phyloP scores from a whole-genome alignment of 2,329 filamentous ascomycete genomes.

The Tolypocladium tropicale region DNA sequence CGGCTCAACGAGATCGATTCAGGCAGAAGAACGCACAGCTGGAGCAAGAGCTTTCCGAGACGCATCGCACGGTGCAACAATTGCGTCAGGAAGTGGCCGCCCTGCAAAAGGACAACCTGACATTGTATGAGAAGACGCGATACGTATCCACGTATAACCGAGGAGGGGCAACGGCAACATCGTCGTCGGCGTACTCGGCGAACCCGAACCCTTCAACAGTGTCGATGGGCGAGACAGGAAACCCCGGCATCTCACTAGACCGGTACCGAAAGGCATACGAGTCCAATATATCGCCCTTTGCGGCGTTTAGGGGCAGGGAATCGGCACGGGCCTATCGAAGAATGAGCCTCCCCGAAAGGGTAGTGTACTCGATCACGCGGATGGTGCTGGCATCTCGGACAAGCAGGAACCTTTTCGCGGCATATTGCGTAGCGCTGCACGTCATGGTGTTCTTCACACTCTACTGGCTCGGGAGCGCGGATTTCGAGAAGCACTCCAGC shows the following conservation, averaged over 20 bases:
- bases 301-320: constrained; percentile 89
- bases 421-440: constrained; percentile 83
- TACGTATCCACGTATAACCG: constrained; percentile 93
- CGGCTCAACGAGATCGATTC: constrained; percentile 94
- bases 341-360: constrained; percentile 84
- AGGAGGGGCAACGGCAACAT: constrained; percentile 47
- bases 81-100: constrained; percentile 84
- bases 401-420: constrained; percentile 87
- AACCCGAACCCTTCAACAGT: constrained; percentile 71
- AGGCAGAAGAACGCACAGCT: constrained; percentile 91
- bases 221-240: constrained; percentile 42
- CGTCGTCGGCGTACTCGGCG: constrained; percentile 53
- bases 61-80: constrained; percentile 71
- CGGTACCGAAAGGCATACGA: constrained; percentile 90
- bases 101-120: constrained; percentile 91
- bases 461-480: constrained; percentile 68
- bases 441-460: constrained; percentile 77
- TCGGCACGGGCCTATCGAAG: constrained; percentile 82
- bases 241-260: constrained; percentile 60
- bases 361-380: constrained; percentile 82
- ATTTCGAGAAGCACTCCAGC: constrained; percentile 52
- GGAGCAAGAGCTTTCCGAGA: constrained; percentile 79
- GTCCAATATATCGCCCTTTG: constrained; percentile 89
- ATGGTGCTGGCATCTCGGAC: constrained; percentile 84
- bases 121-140: constrained; percentile 92